Evolutionary conservation across 169 alveolate species (phyloP), one percentile per base, ranked within the genome.

Genomic region (Plasmodium inui): DNA sequence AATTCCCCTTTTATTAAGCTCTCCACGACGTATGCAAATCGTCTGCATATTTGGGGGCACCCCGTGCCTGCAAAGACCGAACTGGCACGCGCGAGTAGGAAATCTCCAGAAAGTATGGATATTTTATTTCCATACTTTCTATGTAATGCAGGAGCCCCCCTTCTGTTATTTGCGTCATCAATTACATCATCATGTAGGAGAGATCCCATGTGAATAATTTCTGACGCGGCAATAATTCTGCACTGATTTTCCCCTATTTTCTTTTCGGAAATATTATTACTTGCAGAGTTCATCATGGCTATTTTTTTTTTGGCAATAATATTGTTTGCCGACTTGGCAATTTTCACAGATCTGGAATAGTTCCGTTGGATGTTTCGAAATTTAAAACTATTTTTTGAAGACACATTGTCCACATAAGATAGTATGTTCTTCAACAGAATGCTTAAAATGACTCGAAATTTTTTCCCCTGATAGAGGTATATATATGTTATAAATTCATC

Each of bases 181-280:
- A 97, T 85, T n/a, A 97, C 95, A 83, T 97, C 98, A 79, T 97
- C 98, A 84, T 97, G 98, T 28, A 97, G 83, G 70, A 97, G 92
- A 61, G 97, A 95, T 26, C 98, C 98, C 71, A 95, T 94, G 79
- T 97, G 98, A 32, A 97, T 93, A 72, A 97, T 93, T 91, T 97
- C 98, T 81, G 96, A 95, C n/a, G 96, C 92, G 4, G 94, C 94
- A 57, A 88, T 88, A 88, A 88, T 88, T 88, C 71, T 88, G 71
- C 53, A 78, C 71, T 88, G 94, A 39, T 88, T 88, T 57, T 79
- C 94, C 8, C 28, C 50, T 0, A 88, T 80, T 37, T 78, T 22
- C 57, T 88, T 79, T 88, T 78, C 22, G 3, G 73, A 88, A 22
- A 88, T 79, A 79, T 78, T 78, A 55, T 79, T 86, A 61, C 30